These are phyloP conservation scores for Wickerhamomyces strasburgensis DNA, from an alignment of 805 yeast genomes.

Conservation along the genomic window DNA sequence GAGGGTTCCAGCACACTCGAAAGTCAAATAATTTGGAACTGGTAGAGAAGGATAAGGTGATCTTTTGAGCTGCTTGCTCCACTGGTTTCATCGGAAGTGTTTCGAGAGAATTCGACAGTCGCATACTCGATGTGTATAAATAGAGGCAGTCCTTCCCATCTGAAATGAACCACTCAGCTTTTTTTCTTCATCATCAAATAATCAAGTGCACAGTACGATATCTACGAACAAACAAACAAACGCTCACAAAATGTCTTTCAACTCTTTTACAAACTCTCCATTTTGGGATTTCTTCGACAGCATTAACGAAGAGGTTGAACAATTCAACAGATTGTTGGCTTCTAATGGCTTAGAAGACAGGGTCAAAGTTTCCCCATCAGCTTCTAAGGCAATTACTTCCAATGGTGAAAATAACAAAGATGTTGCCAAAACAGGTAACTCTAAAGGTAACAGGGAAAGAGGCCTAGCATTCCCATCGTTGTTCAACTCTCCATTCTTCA, in stretches of 20 bases:
- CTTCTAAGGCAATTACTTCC: conserved; percentile 8
- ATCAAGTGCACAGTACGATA: too few relatives aligned
- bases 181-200: too few relatives aligned
- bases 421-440: conserved; percentile 1
- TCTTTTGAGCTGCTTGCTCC: too few relatives aligned
- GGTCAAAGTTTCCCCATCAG: conserved; percentile 18
- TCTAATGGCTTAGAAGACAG: conserved; percentile 23
- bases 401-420: conserved; percentile 1
- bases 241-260: conserved; percentile 25
- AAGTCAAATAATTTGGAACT: too few relatives aligned
- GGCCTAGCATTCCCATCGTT: conserved; percentile 19
- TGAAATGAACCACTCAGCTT: too few relatives aligned
- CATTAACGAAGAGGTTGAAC: conserved; percentile 37
- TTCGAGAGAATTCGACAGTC: too few relatives aligned
- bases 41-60: too few relatives aligned
- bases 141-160: too few relatives aligned
- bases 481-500: conserved; percentile 26
- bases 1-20: too few relatives aligned
- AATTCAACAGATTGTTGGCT: conserved; percentile 32
- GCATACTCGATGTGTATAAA: too few relatives aligned
- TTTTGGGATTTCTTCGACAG: conserved; percentile 40
- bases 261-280: conserved; percentile 29
- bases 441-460: conserved; percentile 6
- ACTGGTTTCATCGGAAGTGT: too few relatives aligned
- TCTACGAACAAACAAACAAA: neutral